These are phyloP conservation scores for Globisporangium iwayamae DNA, from an alignment of 352 stramenopile genomes.

Conservation along the genomic window DNA sequence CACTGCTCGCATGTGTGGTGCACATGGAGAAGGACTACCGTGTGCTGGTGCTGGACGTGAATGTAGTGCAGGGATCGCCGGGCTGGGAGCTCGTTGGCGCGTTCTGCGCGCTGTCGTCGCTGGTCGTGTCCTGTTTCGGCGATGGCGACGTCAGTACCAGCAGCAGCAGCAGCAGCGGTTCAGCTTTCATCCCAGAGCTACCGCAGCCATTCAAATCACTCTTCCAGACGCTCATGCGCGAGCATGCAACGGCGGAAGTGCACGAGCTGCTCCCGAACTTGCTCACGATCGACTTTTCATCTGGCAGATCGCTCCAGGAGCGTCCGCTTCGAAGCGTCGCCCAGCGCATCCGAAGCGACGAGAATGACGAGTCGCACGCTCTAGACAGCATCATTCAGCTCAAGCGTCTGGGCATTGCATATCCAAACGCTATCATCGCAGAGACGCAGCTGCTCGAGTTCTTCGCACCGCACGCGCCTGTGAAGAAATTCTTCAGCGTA, in stretches of 20 bases:
- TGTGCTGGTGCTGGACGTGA: constrained; percentile 49
- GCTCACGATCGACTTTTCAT: constrained; percentile 49
- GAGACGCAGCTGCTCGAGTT: constrained; percentile 20
- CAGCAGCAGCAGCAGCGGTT: not conserved
- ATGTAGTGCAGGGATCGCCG: not conserved
- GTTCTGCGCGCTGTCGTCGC: constrained; percentile 58
- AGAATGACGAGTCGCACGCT: not conserved
- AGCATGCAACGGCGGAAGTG: constrained; percentile 47
- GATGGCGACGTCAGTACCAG: not conserved
- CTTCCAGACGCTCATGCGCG: constrained; percentile 38
- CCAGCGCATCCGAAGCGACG: not conserved
- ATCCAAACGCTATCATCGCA: constrained; percentile 9
- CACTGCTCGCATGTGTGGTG: constrained; percentile 37
- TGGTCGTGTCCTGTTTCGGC: constrained; percentile 51
- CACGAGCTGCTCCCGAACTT: constrained; percentile 57
- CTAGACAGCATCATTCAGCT: constrained; percentile 33
- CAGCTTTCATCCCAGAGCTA: constrained; percentile 6
- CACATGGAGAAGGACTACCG: constrained; percentile 50
- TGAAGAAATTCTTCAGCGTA: constrained; percentile 65
- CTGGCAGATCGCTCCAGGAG: constrained; percentile 21
- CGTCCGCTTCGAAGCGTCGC: constrained; percentile 11
- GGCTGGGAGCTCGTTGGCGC: constrained; percentile 28
- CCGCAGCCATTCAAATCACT: constrained; percentile 42
- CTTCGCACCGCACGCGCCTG: constrained; percentile 25
- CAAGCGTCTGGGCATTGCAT: constrained; percentile 29